Conservation (phyloP, 805 yeast species). For the Starmerella ratchasimensis region DNA sequence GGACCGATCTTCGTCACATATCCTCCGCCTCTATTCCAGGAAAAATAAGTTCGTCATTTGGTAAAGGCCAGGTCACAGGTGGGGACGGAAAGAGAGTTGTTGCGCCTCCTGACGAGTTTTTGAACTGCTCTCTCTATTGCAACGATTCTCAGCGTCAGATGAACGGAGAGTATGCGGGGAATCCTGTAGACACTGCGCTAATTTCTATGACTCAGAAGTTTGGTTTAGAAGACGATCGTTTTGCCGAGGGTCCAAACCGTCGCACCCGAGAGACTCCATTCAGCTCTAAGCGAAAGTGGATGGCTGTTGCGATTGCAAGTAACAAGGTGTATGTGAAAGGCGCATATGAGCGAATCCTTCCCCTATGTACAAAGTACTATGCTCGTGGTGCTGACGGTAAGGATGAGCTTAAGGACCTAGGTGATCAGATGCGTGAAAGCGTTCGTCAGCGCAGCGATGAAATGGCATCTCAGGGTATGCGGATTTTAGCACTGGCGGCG, state of each 20-base stretch:
- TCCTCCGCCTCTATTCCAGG: neutral
- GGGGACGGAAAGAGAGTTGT: constrained; percentile 3
- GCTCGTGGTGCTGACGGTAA: constrained; percentile 53
- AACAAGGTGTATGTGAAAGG: constrained; percentile 74
- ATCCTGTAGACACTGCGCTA: constrained; percentile 89
- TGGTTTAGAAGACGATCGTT: constrained; percentile 57
- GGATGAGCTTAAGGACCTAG: constrained; percentile 40
- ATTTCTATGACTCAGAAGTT: constrained; percentile 60
- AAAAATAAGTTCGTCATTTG: too few relatives aligned
- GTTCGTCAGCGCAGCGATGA: constrained; percentile 45
- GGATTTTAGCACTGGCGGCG: constrained; percentile 69
- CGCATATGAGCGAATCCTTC: constrained; percentile 65
- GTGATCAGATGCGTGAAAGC: constrained; percentile 34
- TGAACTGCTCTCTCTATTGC: constrained; percentile 26
- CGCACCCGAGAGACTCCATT: constrained; percentile 71
- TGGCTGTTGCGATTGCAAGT: constrained; percentile 63
- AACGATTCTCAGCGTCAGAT: constrained; percentile 25
- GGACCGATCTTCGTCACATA: constrained; percentile 15
- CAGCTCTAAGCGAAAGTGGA: constrained; percentile 68
- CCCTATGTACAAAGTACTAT: constrained; percentile 44
- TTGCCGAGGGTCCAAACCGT: constrained; percentile 30
- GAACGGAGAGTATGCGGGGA: constrained; percentile 62
- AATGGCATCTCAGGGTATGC: constrained; percentile 70
- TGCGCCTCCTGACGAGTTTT: constrained; percentile 14
- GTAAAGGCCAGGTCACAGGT: neutral